A percentile compares a stretch with the other conserved stretches of the same genome.
Conservation (phyloP, 2,329 filamentous ascomycete genomes). For the Aspergillus quadrilineatus region DNA sequence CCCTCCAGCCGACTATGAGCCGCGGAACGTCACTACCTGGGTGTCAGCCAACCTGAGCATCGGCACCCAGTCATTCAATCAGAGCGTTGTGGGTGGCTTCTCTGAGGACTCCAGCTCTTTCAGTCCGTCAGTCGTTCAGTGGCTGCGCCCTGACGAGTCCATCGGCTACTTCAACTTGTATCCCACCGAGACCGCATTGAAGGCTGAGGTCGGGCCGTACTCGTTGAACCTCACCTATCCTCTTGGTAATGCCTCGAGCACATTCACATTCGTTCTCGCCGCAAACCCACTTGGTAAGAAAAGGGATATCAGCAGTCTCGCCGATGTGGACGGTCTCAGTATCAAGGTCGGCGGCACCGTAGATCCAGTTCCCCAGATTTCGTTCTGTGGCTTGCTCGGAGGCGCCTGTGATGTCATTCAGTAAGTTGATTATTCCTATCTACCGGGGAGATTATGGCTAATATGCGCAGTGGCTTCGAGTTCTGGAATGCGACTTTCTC, state of each 20-base stretch:
- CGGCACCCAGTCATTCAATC: conserved; percentile 59
- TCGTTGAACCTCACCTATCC: conserved; percentile 56
- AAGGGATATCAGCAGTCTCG: conserved; percentile 12
- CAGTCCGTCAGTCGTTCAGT: conserved; percentile 62
- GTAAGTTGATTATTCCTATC: neutral
- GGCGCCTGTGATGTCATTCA: conserved; percentile 16
- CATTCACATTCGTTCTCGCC: conserved; percentile 29
- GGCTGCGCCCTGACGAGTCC: conserved; percentile 44
- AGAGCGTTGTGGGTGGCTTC: conserved; percentile 57
- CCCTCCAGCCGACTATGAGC: conserved; percentile 57
- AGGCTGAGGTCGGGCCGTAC: conserved; percentile 44
- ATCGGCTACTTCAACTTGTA: conserved; percentile 35
- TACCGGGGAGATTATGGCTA: neutral
- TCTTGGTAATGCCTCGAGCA: conserved; percentile 32
- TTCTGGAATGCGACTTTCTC: conserved; percentile 15
- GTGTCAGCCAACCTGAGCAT: conserved; percentile 58
- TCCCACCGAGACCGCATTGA: conserved; percentile 42
- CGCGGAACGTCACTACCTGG: conserved; percentile 61
- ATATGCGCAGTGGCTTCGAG: conserved; percentile 5
- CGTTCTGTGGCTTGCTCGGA: conserved; percentile 11
- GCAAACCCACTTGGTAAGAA: conserved; percentile 17
- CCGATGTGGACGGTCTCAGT: conserved; percentile 17
- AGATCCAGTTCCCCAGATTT: conserved; percentile 14
- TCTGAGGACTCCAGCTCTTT: conserved; percentile 53
- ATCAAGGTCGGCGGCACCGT: conserved; percentile 17